Base-by-base conservation (phyloP, 805 yeast species). In the Ogataea zsoltii region DNA sequence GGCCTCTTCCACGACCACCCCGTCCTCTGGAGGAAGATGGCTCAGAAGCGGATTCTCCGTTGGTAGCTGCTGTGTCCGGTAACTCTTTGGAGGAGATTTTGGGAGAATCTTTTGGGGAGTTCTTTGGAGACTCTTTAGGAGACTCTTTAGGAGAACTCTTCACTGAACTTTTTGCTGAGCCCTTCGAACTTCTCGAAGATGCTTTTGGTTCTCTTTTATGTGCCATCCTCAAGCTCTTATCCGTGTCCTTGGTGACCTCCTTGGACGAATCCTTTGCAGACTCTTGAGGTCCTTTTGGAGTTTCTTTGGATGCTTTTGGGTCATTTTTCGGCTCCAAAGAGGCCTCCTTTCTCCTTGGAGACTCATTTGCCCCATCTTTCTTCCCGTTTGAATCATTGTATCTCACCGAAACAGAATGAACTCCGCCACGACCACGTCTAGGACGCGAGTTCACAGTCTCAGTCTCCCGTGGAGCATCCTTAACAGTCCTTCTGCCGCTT, bases 351-450 rank as follows among this genome's bases (percentile, higher is more conserved):
- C 25, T 19, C 6, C 15, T 25, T 14, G 19, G 12, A 23, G 31
- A n/a, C 31, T 36, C 39, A n/a, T n/a, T n/a, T n/a, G n/a, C n/a
- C n/a, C n/a, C n/a, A n/a, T n/a, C n/a, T n/a, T 21, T 21, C 25
- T 21, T 21, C 25, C 25, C 25, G 25, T 37, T 37, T 5, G 38
- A 34, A 29, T 42, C 28, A 21, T 40, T 42, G 32, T 44, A 44
- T 18, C 45, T 44, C 31, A 41, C 51, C 13, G 48, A 45, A 14
- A 45, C 41, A 18, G 48, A 48, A n/a, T 36, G 43, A 32, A 17
- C 34, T 19, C 33, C 30, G 11, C 53, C 48, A 17, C 50, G 38
- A 16, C 50, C 49, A 7, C 44, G 41, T 9, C 46, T 41, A 18
- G 51, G 37, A 15, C 46, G 38, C 12, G 46, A 23, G 23, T n/a